Conservation (phyloP, 768 basidiomycete genomes). For the Kwoniella mangroviensis region DNA sequence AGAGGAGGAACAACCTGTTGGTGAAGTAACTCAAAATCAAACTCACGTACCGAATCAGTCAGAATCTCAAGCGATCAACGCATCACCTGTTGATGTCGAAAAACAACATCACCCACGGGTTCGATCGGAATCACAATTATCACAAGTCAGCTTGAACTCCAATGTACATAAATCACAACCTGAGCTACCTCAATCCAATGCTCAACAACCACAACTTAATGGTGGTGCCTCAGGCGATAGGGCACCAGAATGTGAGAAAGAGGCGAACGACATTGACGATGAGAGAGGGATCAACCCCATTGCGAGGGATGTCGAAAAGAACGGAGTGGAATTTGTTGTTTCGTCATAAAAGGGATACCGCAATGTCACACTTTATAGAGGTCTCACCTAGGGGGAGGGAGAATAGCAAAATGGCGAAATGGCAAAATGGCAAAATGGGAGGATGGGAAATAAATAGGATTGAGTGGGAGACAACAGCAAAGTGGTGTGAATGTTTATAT, state of each 20-base stretch:
- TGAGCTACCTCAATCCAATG: not conserved
- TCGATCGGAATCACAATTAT: not conserved
- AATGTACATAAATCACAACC: not conserved
- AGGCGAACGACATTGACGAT: not conserved
- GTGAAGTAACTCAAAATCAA: not conserved
- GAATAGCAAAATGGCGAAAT: no score
- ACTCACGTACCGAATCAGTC: not conserved
- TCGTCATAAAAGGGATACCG: not conserved
- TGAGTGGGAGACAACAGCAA: no score
- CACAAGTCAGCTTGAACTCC: not conserved
- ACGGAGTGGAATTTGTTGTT: not conserved
- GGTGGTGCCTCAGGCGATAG: not conserved
- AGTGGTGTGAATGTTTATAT: no score
- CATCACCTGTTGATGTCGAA: not conserved
- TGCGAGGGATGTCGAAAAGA: not conserved
- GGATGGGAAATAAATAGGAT: no score
- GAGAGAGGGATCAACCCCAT: not conserved
- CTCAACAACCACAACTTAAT: not conserved
- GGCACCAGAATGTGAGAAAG: no score
- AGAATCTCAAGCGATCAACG: not conserved
- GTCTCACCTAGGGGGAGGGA: no score
- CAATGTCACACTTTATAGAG: no score
- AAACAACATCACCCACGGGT: not conserved
- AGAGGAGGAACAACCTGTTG: slow-evolving; percentile 21
- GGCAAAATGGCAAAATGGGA: no score